Evolutionary conservation across 495 filamentous ascomycete genomes (phyloP).

Genomic region (Penicillium crystallinum): DNA sequence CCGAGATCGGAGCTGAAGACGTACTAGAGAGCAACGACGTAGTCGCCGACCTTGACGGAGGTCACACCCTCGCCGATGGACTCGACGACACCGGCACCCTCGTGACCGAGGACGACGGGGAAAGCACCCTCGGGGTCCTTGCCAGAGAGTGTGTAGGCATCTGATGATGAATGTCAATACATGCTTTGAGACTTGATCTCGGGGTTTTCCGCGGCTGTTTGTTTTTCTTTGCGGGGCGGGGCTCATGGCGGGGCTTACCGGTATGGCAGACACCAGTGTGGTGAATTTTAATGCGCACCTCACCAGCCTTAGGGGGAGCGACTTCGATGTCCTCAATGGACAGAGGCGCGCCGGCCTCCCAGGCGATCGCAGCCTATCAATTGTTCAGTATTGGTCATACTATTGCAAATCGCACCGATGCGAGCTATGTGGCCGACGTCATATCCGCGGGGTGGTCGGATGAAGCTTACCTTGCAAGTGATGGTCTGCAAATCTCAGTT

Average conservation of each 20-base stretch:
- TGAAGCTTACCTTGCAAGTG: slow-evolving; percentile 60
- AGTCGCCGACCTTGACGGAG: slow-evolving; percentile 71
- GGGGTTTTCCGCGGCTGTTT: not conserved
- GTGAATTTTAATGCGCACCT: slow-evolving; percentile 92
- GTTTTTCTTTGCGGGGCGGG: slow-evolving; percentile 1
- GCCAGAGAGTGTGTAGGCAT: slow-evolving; percentile 96
- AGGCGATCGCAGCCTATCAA: slow-evolving; percentile 85
- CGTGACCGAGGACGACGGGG: slow-evolving; percentile 92
- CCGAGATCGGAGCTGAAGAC: slow-evolving; percentile 5
- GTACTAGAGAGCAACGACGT: slow-evolving; percentile 95
- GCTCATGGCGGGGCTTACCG: slow-evolving; percentile 48
- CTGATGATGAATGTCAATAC: slow-evolving; percentile 43
- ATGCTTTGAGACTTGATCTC: not conserved
- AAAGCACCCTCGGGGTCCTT: slow-evolving; percentile 99
- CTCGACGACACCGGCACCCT: slow-evolving; percentile 95
- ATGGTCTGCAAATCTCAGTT: slow-evolving; percentile 51
- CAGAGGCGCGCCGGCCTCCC: slow-evolving; percentile 88
- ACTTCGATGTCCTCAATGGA: slow-evolving; percentile 91
- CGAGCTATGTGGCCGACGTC: slow-evolving; percentile 12
- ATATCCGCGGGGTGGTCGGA: slow-evolving; percentile 6
- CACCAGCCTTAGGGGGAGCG: slow-evolving; percentile 81
- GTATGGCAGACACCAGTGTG: slow-evolving; percentile 99
- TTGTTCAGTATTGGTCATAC: slow-evolving; percentile 1
- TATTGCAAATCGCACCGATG: not conserved
- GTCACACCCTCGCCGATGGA: slow-evolving; percentile 95